These are phyloP conservation scores for Alisma plantagoaquatica DNA, from an alignment of 106 monocot species.

Conservation along the genomic window DNA sequence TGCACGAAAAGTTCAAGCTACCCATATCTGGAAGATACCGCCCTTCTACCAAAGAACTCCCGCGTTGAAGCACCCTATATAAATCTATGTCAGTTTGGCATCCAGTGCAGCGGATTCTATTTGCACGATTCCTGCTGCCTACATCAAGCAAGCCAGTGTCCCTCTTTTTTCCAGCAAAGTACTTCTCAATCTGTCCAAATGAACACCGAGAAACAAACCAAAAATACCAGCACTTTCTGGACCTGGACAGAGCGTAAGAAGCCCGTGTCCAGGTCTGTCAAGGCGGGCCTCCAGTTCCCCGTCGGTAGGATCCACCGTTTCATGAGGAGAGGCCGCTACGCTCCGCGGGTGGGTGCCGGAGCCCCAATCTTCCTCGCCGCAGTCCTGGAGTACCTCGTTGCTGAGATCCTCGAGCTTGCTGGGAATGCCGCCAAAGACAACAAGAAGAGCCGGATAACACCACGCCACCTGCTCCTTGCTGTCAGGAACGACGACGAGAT, in stretches of 20 bases:
- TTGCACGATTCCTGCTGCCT: too few species aligned
- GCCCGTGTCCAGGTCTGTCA: slow-evolving; percentile 7
- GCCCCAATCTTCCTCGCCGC: slow-evolving; percentile 6
- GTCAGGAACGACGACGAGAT: slow-evolving; percentile 62
- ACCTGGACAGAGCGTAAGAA: slow-evolving; percentile 2
- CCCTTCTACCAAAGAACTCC: too few species aligned
- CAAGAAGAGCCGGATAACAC: slow-evolving; percentile 54
- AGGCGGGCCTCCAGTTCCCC: slow-evolving; percentile 25
- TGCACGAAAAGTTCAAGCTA: too few species aligned
- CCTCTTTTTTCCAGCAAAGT: too few species aligned
- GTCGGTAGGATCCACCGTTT: slow-evolving; percentile 15
- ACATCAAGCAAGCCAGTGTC: too few species aligned
- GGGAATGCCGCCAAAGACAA: slow-evolving; percentile 58
- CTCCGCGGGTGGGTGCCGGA: slow-evolving; percentile 33
- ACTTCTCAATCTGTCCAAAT: too few species aligned
- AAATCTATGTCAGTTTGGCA: too few species aligned
- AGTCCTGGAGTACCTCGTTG: slow-evolving; percentile 4
- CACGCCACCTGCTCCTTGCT: slow-evolving; percentile 43
- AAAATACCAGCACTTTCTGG: too few species aligned
- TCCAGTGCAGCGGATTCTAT: too few species aligned
- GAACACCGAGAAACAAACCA: too few species aligned
- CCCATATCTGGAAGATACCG: too few species aligned
- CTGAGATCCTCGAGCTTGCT: slow-evolving; percentile 27
- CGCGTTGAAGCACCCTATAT: too few species aligned
- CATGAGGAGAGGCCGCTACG: slow-evolving; percentile 36